These are phyloP conservation scores for Phlyctochytrium planicorne DNA, from an alignment of 192 early-diverging fungal genomes.

Conservation along the genomic window DNA sequence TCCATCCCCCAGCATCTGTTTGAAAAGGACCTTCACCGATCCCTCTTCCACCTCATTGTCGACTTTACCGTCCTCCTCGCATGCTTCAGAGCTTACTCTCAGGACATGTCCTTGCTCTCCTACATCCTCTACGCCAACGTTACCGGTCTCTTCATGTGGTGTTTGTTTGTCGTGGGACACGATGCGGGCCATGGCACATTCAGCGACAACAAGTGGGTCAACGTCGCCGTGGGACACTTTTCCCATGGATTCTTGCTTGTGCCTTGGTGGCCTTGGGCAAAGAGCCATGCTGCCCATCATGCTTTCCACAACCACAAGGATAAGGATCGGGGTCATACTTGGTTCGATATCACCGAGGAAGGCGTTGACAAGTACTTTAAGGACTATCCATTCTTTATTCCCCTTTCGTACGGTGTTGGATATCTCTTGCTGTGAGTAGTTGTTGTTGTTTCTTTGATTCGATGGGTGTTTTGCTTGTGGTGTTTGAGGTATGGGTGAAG, in stretches of 20 bases:
- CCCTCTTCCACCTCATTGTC: constrained; percentile 25
- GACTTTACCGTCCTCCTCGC: constrained; percentile 35
- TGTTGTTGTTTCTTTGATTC: not conserved
- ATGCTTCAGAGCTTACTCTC: constrained; percentile 23
- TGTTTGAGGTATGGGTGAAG: too few relatives aligned
- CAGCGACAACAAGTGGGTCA: constrained; percentile 33
- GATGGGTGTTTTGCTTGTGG: too few relatives aligned
- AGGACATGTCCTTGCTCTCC: constrained; percentile 18
- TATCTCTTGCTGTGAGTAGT: constrained; percentile 26
- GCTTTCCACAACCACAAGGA: constrained; percentile 44
- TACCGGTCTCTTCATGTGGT: constrained; percentile 44
- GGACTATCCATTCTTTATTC: constrained; percentile 38
- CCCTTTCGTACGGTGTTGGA: constrained; percentile 31
- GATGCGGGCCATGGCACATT: constrained; percentile 45
- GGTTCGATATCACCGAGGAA: constrained; percentile 35
- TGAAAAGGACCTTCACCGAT: constrained; percentile 32
- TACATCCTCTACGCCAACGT: constrained; percentile 28
- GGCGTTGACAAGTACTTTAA: constrained; percentile 25
- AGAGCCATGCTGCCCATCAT: constrained; percentile 43
- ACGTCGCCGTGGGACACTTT: constrained; percentile 40
- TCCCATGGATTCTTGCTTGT: constrained; percentile 45
- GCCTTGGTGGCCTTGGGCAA: constrained; percentile 46
- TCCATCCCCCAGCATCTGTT: constrained; percentile 39
- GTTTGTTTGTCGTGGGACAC: constrained; percentile 45
- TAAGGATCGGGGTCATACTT: constrained; percentile 41